These are phyloP conservation scores for Ogataea minuta DNA, from an alignment of 805 yeast species.

Conservation along the genomic window DNA sequence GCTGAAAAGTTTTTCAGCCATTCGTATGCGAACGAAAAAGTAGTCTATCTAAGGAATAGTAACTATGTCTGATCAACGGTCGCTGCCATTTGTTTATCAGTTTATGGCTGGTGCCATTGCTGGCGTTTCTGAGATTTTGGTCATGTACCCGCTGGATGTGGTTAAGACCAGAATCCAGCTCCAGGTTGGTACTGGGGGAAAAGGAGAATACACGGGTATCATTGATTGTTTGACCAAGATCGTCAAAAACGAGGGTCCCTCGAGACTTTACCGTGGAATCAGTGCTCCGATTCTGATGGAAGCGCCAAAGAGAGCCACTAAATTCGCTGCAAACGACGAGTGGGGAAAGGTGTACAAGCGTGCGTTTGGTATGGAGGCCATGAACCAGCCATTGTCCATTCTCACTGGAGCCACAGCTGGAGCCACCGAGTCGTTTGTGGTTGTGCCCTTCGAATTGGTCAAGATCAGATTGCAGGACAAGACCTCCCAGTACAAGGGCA, in stretches of 20 bases:
- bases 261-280: constrained; percentile 88
- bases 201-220: constrained; percentile 77
- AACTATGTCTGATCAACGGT: constrained; percentile 27
- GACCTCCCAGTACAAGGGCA: constrained; percentile 77
- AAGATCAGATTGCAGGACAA: constrained; percentile 94
- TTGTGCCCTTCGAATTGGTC: constrained; percentile 95
- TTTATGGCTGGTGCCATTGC: constrained; percentile 91
- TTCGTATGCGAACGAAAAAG: constrained; percentile 1
- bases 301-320: constrained; percentile 98
- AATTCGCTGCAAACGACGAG: constrained; percentile 96
- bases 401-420: constrained; percentile 98
- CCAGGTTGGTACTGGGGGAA: constrained; percentile 54
- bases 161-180: constrained; percentile 96
- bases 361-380: constrained; percentile 61
- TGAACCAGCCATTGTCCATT: constrained; percentile 81
- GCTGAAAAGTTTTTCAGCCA: constrained; percentile 2
- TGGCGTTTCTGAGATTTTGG: constrained; percentile 92
- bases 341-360: constrained; percentile 84
- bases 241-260: constrained; percentile 78
- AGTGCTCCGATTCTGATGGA: constrained; percentile 97
- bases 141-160: constrained; percentile 95
- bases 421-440: constrained; percentile 93
- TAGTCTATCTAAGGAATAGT: neutral
- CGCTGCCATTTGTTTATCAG: constrained; percentile 90
- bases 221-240: constrained; percentile 82